A percentile compares a stretch with the other conserved stretches of the same genome.
Conservation (phyloP, 164 flowering plant species). For the Amborella trichopoda region DNA sequence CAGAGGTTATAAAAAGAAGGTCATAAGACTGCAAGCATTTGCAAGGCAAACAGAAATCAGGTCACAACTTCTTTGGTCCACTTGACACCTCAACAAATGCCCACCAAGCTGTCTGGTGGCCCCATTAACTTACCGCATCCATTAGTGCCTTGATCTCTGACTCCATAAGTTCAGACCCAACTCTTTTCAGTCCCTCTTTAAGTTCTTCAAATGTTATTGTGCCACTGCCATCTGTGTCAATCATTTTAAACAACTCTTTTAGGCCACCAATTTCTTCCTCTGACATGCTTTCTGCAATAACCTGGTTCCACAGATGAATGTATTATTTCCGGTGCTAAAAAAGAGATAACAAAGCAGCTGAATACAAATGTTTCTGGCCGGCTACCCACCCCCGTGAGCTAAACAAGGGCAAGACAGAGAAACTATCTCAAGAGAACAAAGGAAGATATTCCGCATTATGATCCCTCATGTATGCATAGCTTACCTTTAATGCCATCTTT, state of each 20-base stretch:
- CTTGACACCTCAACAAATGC: not conserved
- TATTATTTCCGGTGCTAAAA: not conserved
- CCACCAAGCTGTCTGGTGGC: not conserved
- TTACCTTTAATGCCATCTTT: conserved; percentile 86
- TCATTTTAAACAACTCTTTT: conserved; percentile 82
- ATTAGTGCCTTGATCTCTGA: conserved; percentile 76
- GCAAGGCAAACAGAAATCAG: not conserved
- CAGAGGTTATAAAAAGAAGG: not conserved
- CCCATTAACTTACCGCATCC: conserved; percentile 48
- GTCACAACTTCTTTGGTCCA: not conserved
- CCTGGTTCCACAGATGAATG: conserved; percentile 25
- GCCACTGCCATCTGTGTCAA: conserved; percentile 80
- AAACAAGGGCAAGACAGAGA: not conserved
- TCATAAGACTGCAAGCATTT: not conserved
- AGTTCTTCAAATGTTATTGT: conserved; percentile 85
- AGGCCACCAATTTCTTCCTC: conserved; percentile 95
- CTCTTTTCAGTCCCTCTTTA: conserved; percentile 60
- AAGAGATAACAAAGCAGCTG: not conserved
- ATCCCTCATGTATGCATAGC: too few relatives aligned
- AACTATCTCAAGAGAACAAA: not conserved
- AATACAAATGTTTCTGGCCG: not conserved
- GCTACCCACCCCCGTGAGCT: not conserved
- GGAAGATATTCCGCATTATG: too few relatives aligned
- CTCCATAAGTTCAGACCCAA: conserved; percentile 77
- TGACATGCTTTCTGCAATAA: conserved; percentile 82